phyloP scores from a whole-genome alignment of 2,329 filamentous ascomycete species.

The Fusarium sambucinum region DNA sequence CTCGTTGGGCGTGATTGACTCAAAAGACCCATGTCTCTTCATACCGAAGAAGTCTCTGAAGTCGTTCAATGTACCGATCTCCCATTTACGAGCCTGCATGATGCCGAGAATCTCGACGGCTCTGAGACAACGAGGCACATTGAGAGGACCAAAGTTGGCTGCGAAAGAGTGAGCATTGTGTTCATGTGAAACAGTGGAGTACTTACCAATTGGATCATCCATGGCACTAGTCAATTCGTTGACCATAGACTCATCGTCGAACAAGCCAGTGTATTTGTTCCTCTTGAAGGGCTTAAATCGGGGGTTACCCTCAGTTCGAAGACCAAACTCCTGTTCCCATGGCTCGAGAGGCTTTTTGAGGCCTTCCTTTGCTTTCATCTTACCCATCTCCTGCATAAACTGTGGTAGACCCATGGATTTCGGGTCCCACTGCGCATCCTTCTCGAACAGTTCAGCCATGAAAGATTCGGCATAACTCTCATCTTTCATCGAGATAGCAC shows the following conservation, averaged over 20 bases:
- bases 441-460: constrained; percentile 32
- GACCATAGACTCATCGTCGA: constrained; percentile 30
- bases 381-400: constrained; percentile 6
- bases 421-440: constrained; percentile 14
- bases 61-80: constrained; percentile 70
- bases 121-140: constrained; percentile 67
- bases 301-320: neutral
- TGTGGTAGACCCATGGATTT: neutral
- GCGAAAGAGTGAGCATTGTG: neutral
- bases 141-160: constrained; percentile 62
- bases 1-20: constrained; percentile 42
- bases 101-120: constrained; percentile 72
- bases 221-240: constrained; percentile 58
- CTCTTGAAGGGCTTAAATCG: constrained; percentile 18
- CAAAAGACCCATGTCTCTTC: constrained; percentile 66
- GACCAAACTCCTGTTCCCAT: constrained; percentile 9
- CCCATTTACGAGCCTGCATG: constrained; percentile 68
- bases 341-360: neutral
- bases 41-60: constrained; percentile 72
- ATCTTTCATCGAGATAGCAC: constrained; percentile 49
- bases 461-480: constrained; percentile 49
- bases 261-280: constrained; percentile 22
- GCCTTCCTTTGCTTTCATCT: neutral
- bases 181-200: neutral
- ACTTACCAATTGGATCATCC: constrained; percentile 59